These are phyloP conservation scores for Penicillium steckii DNA, from an alignment of 495 filamentous ascomycete genomes.

Conservation along the genomic window DNA sequence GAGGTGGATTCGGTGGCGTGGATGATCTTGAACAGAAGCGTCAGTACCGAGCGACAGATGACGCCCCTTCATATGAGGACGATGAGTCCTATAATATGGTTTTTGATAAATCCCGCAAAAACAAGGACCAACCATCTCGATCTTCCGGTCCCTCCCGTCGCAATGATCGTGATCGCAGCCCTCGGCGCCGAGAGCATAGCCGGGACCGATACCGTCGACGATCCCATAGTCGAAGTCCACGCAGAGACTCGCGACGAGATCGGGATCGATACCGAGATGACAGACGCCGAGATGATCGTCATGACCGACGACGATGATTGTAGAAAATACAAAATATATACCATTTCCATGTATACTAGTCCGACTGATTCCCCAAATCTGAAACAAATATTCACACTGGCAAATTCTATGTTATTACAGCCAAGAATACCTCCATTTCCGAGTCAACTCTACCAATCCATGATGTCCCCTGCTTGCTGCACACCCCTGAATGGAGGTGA, in stretches of 20 bases:
- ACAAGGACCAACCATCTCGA: constrained; percentile 18
- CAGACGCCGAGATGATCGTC: constrained; percentile 17
- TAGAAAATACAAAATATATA: neutral
- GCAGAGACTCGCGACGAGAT: constrained; percentile 28
- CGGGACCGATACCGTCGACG: constrained; percentile 27
- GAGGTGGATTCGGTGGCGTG: constrained; percentile 89
- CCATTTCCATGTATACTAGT: constrained; percentile 4
- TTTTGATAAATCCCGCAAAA: constrained; percentile 64
- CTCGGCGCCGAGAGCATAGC: neutral
- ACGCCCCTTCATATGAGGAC: constrained; percentile 35
- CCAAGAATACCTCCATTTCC: neutral
- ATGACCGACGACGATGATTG: constrained; percentile 23
- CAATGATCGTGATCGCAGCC: constrained; percentile 11
- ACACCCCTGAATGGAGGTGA: neutral
- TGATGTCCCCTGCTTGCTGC: neutral
- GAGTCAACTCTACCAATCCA: neutral
- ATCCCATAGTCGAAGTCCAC: constrained; percentile 55
- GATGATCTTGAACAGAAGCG: constrained; percentile 81
- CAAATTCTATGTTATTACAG: neutral
- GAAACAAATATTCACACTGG: neutral
- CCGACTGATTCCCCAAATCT: neutral
- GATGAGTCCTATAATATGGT: constrained; percentile 78
- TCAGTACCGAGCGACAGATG: constrained; percentile 74
- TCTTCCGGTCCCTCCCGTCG: neutral
- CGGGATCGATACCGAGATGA: constrained; percentile 20